Conservation (phyloP, 805 yeast species). For the Candida krabiensis region DNA sequence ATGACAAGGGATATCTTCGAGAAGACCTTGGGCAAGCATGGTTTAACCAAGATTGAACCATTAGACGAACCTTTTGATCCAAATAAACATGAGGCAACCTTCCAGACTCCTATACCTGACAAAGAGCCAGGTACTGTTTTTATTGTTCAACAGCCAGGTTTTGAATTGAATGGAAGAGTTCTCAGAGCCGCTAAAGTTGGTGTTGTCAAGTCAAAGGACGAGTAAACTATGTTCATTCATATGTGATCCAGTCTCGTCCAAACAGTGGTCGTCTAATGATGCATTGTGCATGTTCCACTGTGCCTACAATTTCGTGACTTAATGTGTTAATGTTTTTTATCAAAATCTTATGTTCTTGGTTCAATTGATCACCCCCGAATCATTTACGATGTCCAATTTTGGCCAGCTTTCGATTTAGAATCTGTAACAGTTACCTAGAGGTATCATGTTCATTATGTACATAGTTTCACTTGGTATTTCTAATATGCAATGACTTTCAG, state of each 20-base stretch:
- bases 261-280: constrained; percentile 48
- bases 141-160: constrained; percentile 91
- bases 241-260: constrained; percentile 44
- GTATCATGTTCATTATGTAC: constrained; percentile 8
- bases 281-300: constrained; percentile 54
- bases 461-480: no score
- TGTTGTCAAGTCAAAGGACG: constrained; percentile 63
- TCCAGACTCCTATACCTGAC: constrained; percentile 81
- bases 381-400: constrained; percentile 1
- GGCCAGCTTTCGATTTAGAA: not conserved
- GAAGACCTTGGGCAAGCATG: constrained; percentile 78
- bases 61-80: constrained; percentile 86
- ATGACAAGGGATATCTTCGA: constrained; percentile 88
- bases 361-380: not conserved
- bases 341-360: not conserved
- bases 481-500: no score
- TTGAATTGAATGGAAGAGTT: constrained; percentile 80
- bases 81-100: constrained; percentile 88
- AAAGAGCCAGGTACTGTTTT: constrained; percentile 91
- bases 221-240: constrained; percentile 11
- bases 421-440: constrained; percentile 1
- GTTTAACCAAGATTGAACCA: constrained; percentile 79
- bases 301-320: constrained; percentile 33
- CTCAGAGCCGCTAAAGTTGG: constrained; percentile 97
- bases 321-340: not conserved